Evolutionary conservation across 805 yeast species (phyloP).

Genomic region (Starmera quercuum): DNA sequence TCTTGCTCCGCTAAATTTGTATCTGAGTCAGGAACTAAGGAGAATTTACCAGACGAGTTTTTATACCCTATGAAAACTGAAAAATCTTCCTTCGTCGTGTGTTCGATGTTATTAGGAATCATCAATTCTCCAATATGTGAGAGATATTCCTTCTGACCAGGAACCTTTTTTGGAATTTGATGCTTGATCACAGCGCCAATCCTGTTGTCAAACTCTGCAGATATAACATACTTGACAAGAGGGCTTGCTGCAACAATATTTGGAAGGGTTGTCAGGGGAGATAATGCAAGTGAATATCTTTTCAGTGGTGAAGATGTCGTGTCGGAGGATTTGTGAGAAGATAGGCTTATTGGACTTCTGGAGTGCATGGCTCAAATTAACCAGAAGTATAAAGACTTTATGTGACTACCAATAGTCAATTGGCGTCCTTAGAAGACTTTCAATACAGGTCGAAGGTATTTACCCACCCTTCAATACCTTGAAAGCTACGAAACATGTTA

Average conservation of each 20-base stretch:
- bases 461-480: too few relatives aligned
- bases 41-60: conserved; percentile 22
- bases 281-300: neutral
- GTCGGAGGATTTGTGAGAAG: neutral
- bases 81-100: conserved; percentile 46
- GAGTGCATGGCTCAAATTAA: too few relatives aligned
- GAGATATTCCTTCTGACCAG: conserved; percentile 27
- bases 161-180: conserved; percentile 45
- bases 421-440: too few relatives aligned
- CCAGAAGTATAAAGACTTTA: too few relatives aligned
- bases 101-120: conserved; percentile 56
- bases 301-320: neutral
- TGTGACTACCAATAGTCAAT: too few relatives aligned
- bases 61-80: conserved; percentile 47
- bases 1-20: conserved; percentile 10
- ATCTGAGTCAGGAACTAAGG: conserved; percentile 12
- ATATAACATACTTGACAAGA: conserved; percentile 48
- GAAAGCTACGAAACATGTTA: too few relatives aligned
- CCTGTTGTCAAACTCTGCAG: conserved; percentile 76
- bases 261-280: neutral
- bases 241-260: conserved; percentile 1
- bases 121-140: conserved; percentile 43
- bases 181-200: conserved; percentile 60
- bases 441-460: too few relatives aligned
- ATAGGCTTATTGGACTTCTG: neutral